These are phyloP conservation scores for Annona cherimola DNA, from an alignment of 164 flowering plant species.

Conservation along the genomic window DNA sequence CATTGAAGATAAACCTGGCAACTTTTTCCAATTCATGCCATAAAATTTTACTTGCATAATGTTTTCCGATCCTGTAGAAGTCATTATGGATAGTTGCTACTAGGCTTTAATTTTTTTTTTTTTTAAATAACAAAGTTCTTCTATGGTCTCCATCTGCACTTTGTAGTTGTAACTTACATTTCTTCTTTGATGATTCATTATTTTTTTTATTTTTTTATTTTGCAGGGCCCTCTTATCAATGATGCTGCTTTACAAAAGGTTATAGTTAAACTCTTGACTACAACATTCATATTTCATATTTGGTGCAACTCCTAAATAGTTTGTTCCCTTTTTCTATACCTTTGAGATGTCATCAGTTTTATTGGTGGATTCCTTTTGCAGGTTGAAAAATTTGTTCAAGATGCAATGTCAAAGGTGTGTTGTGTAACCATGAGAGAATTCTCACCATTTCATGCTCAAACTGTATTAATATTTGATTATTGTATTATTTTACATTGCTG, in stretches of 20 bases:
- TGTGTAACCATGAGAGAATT: conserved; percentile 6
- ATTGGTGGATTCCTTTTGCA: conserved; percentile 16
- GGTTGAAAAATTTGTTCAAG: conserved; percentile 81
- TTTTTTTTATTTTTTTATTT: background rate
- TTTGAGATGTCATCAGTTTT: background rate
- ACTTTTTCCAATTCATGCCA: too few species aligned
- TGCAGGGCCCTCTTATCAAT: conserved; percentile 94
- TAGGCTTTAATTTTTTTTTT: background rate
- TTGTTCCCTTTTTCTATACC: background rate
- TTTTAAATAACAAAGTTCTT: background rate
- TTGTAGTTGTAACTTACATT: background rate
- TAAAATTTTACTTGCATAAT: too few species aligned
- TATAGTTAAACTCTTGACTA: background rate
- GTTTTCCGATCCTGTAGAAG: too few species aligned
- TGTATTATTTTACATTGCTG: too few species aligned
- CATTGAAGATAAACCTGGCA: too few species aligned
- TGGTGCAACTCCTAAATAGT: background rate
- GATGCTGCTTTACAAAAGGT: conserved; percentile 92
- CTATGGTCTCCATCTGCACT: background rate
- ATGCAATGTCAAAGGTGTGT: conserved; percentile 82
- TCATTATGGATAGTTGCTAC: too few species aligned
- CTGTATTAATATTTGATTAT: background rate
- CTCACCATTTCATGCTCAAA: background rate
- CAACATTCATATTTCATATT: background rate
- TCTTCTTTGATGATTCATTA: background rate